Conservation (phyloP, 495 filamentous ascomycete species). For the Hyaloscypha finlandica region DNA sequence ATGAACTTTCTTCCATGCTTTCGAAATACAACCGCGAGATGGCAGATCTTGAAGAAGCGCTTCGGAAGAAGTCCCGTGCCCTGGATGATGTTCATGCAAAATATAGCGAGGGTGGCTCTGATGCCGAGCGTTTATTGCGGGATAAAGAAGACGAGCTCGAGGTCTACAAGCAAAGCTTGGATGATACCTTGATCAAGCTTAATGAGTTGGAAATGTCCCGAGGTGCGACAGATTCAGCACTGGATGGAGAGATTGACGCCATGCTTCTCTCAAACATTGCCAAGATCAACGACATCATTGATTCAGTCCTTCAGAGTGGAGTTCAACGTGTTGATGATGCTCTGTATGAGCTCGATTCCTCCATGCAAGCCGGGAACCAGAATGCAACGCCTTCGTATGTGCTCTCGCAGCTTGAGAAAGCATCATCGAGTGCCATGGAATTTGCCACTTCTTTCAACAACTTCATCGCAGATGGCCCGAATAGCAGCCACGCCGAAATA, state of each 20-base stretch:
- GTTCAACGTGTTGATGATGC: constrained; percentile 96
- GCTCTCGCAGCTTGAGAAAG: constrained; percentile 95
- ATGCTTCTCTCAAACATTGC: constrained; percentile 80
- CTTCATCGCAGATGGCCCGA: constrained; percentile 95
- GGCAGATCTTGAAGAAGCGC: constrained; percentile 89
- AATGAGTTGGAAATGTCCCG: constrained; percentile 74
- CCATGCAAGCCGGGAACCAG: constrained; percentile 98
- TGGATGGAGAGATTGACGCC: constrained; percentile 90
- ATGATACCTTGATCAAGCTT: constrained; percentile 87
- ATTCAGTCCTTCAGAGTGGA: constrained; percentile 91
- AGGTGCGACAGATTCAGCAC: constrained; percentile 74
- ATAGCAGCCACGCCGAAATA: constrained; percentile 85
- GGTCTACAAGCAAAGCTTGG: constrained; percentile 95
- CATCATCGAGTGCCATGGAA: constrained; percentile 89
- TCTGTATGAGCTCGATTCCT: constrained; percentile 93
- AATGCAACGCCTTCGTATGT: constrained; percentile 96
- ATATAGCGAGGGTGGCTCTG: constrained; percentile 76
- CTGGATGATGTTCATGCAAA: constrained; percentile 82
- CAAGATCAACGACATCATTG: constrained; percentile 97
- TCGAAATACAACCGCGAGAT: constrained; percentile 96
- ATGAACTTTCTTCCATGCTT: constrained; percentile 90
- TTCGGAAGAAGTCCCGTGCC: constrained; percentile 84
- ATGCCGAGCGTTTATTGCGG: constrained; percentile 77
- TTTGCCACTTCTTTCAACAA: constrained; percentile 98
- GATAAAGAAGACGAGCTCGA: constrained; percentile 98